Conservation (phyloP, 2,329 filamentous ascomycete genomes). For the Pestalotiopsis sp. region DNA sequence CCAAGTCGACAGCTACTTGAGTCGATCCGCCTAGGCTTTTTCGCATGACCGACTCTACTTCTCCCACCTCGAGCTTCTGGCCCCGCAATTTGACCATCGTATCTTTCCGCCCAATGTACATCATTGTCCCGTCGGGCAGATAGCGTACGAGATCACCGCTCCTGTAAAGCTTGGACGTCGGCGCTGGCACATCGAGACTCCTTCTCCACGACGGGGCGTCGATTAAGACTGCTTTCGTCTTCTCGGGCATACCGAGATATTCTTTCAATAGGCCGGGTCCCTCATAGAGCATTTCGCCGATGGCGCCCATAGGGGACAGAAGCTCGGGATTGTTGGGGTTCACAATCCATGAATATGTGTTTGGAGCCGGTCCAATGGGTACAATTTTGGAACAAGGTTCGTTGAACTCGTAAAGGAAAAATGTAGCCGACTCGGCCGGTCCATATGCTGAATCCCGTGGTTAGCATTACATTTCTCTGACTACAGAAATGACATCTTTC, state of each 20-base stretch:
- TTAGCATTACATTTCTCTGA: background rate
- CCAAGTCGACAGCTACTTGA: constrained; percentile 4
- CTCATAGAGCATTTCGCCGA: constrained; percentile 42
- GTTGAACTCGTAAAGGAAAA: background rate
- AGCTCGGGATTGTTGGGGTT: constrained; percentile 19
- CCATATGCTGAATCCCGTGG: constrained; percentile 32
- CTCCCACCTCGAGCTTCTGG: constrained; percentile 13
- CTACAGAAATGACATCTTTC: background rate
- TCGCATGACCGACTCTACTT: constrained; percentile 8
- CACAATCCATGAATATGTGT: constrained; percentile 38
- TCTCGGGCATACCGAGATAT: constrained; percentile 44
- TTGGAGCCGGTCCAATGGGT: constrained; percentile 27
- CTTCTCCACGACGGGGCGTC: constrained; percentile 36
- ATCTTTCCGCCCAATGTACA: constrained; percentile 20
- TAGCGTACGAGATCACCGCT: constrained; percentile 43
- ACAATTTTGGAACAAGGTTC: constrained; percentile 30
- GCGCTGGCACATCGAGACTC: constrained; percentile 18
- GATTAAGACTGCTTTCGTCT: constrained; percentile 44
- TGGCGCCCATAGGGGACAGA: constrained; percentile 35
- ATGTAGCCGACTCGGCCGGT: constrained; percentile 29
- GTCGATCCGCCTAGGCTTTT: background rate
- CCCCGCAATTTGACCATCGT: constrained; percentile 14
- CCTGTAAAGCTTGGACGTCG: constrained; percentile 31
- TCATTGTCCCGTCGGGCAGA: constrained; percentile 29
- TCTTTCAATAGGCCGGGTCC: constrained; percentile 26